Evolutionary conservation across 2,329 filamentous ascomycete species (phyloP), one percentile per base, ranked within the genome.

Genomic region (Didymella lethalis): DNA sequence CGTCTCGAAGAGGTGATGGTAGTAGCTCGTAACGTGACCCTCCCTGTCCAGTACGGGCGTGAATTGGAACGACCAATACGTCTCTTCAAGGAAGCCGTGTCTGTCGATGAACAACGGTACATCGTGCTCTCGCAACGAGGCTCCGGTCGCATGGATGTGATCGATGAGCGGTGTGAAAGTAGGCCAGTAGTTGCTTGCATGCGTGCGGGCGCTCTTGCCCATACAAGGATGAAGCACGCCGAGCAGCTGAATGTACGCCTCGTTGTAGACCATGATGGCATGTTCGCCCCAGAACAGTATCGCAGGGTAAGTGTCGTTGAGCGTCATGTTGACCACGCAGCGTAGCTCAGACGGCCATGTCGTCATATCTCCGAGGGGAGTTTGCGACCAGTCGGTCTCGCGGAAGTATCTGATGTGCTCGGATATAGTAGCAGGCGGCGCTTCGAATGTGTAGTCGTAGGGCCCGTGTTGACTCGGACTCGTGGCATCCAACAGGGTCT

Each of bases 11-110:
- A 88, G 85, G 1, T 89, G 89, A 66, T 93, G 92, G 71, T 91
- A 92, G 0, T 93, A 77, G 2, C 89, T 90, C 34, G 89, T 84
- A 8, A 92, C 86, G 11, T 84, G 83, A 1, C 90, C 90, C 50
- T 91, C 85, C 11, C 82, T 81, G 6, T 90, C 89, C 2, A 93
- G 82, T 40, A 93, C 79, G 0, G 91, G 91, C 14, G 93, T 87
- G 32, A 93, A 86, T 2, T 87, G 89, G 87, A 90, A 93, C 12
- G 88, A 90, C 75, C 92, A 93, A 69, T 90, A 93, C 0, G 89
- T 87, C 70, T 94, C 91, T 74, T 95, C 90, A 1, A 91, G 75
- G 58, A 85, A 90, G 2, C 86, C 85, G 61, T 88, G 84, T 12
- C 90, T 85, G 28, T 83, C 79, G 11, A 94, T 82, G 68, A 92